Percentiles rank a stretch among this genome's conserved stretches.
Conservation (phyloP, 140 eudicot species). For the Stevia rebaudiana region DNA sequence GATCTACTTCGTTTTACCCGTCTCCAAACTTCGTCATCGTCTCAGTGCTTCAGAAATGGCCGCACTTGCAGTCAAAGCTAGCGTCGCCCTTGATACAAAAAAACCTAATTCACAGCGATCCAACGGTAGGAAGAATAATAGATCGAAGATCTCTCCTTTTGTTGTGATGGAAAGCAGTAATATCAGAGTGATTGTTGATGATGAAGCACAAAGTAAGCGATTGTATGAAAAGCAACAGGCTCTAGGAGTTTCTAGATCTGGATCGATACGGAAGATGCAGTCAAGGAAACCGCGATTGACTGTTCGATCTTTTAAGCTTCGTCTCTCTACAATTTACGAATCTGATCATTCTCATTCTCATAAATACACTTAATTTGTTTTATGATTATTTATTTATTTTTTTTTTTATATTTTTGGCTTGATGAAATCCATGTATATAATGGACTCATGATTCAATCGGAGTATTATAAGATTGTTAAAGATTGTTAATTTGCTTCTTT, state of each 20-base stretch:
- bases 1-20: conserved; percentile 60
- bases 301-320: conserved; percentile 49
- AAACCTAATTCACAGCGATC: neutral
- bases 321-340: conserved; percentile 59
- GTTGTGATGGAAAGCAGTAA: conserved; percentile 32
- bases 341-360: conserved; percentile 10
- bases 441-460: conserved; percentile 6
- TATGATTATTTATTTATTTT: neutral
- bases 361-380: neutral
- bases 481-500: neutral
- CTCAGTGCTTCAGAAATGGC: conserved; percentile 74
- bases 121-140: neutral
- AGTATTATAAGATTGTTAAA: neutral
- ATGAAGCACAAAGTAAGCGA: conserved; percentile 1
- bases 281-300: conserved; percentile 48
- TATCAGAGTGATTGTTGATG: conserved; percentile 32
- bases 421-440: neutral
- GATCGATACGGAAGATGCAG: conserved; percentile 44
- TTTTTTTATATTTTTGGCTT: neutral
- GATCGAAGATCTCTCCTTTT: conserved; percentile 45
- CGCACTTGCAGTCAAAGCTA: conserved; percentile 72
- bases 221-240: neutral
- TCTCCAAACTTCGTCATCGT: conserved; percentile 38
- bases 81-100: conserved; percentile 41
- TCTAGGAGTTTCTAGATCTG: conserved; percentile 46